Base-by-base conservation (phyloP, 2,329 filamentous ascomycete genomes). In the Alternaria panax region DNA sequence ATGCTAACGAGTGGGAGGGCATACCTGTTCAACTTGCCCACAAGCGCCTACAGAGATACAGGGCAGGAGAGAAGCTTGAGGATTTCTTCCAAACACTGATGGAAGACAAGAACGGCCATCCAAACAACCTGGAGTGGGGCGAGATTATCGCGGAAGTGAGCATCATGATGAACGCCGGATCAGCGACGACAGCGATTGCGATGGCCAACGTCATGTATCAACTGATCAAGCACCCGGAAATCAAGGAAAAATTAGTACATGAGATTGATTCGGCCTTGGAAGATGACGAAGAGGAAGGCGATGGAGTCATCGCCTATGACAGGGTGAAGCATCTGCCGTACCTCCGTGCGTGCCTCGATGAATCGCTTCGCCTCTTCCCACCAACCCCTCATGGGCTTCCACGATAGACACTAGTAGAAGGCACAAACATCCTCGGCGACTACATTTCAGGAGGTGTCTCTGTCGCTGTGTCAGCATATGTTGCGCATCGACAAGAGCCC, bases 61-160 rank as follows among this genome's bases (percentile, higher is more conserved):
- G 80, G 22, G 75, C 74, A 0, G 85, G 85, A 24, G 85, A 88
- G 71, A 84, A 83, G 60, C 78, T 87, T 0, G 82, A 85, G 43
- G 86, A 88, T 65, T 87, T 88, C 73, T 87, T 88, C 76, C 78
- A 82, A 52, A 79, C 80, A 0, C 70, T 88, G 5, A 85, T 88
- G 83, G 82, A 83, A 46, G 80, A 81, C 60, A 82, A 82, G 61
- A 80, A 80, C 38, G 80, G 81, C 0, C 70, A 72, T 7, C 70
- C 79, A 1, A 78, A 82, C 53, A 80, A 80, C 36, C 80, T 88
- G 1, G 83, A 86, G 59, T 85, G 80, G 80, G 85, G 86, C 24
- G 86, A 88, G 70, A 83, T 87, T 7, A 80, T 85, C 0, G 84
- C 85, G 12, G 85, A 88, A 65, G 77, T 85, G 24, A 79, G 71